Evolutionary conservation across 306 rosid genomes (phyloP), one percentile per base, ranked within the genome.

Genomic region (Acacia confusa): DNA sequence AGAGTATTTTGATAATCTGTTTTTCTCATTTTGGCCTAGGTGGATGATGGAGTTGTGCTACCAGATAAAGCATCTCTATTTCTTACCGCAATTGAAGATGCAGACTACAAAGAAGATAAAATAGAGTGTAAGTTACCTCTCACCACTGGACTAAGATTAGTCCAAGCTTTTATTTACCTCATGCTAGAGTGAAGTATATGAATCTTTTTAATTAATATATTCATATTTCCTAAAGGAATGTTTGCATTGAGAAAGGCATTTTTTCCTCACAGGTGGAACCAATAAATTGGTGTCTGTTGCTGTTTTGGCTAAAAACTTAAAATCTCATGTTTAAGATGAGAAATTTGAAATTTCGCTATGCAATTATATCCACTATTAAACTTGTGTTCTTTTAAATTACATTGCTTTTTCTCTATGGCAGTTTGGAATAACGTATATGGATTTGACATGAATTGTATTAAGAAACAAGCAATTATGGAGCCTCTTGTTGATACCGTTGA

Each of bases 381-480:
- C 25, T 65, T 27, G 20, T 38, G n/a, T 75, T 19, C 63, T 1
- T n/a, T 65, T 68, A 25, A 78, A 57, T 70, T 4, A 45, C 24
- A 40, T 32, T 41, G 48, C 60, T 9, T 85, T 77, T 70, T 81
- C 53, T 72, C 83, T 67, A 7, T 65, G 70, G 67, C 86, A 95
- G 99, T 95, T 92, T 96, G 99, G 98, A 93, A 93, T 76, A 89
- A 79, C 55, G 99, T 96, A 19, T 96, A 96, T 84, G 98, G 97
- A 67, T 96, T 96, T 77, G 88, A 93, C 91, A 96, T 96, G 99
- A 93, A 94, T 86, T 96, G 98, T 94, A 96, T 96, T 84, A 96
- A 93, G 92, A 93, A 88, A 86, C 96, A 93, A 86, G 99, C 99
- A 53, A 84, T 96, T 87, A 88, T 86, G 87, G 99, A 96, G 92